Base-by-base conservation (phyloP, 345 rosid species). In the Passiflora organensis region DNA sequence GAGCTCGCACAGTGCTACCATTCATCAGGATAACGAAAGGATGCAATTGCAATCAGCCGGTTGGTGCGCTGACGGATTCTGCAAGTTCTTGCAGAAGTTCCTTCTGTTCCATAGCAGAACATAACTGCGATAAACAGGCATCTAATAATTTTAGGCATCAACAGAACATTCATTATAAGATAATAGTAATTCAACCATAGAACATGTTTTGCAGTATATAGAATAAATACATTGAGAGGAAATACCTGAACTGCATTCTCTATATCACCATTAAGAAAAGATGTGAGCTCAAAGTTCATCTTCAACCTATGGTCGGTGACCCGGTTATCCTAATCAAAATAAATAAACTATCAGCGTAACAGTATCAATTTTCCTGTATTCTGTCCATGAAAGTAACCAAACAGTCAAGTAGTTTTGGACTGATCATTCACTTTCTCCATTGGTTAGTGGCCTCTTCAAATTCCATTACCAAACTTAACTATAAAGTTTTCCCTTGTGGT, bases 241-340 rank as follows among this genome's bases (percentile, higher is more conserved):
- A 24, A 23, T 75, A 91, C 99, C 91, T 93, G 95, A 67, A 88
- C 94, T 22, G 93, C 94, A 21, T 62, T 65, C 63, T 86, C 94
- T 24, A 88, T 71, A 62, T 62, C 79, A 25, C 99, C 99, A 13
- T 82, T 79, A 43, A 93, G 90, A 74, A 93, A 93, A 32, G 95
- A 74, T 24, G 84, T 72, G 41, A 88, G 99, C 72, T 76, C 78
- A 43, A 72, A 93, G 73, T 93, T 88, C 89, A 77, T 77, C 82
- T 93, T 93, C 32, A 93, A 75, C 76, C 96, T 78, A 72, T 93
- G 99, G 72, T 93, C 96, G 16, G 99, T 93, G 56, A 88, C 96
- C 69, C 99, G 72, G 59, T 82, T 88, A 68, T 93, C 96, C 96
- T 93, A 69, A 51, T 56, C 24, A 66, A 62, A 44, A 41, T 11